Base-by-base conservation (phyloP, 1,139 yeast species). In the Hemisphaericaspora xylanilytica region DNA sequence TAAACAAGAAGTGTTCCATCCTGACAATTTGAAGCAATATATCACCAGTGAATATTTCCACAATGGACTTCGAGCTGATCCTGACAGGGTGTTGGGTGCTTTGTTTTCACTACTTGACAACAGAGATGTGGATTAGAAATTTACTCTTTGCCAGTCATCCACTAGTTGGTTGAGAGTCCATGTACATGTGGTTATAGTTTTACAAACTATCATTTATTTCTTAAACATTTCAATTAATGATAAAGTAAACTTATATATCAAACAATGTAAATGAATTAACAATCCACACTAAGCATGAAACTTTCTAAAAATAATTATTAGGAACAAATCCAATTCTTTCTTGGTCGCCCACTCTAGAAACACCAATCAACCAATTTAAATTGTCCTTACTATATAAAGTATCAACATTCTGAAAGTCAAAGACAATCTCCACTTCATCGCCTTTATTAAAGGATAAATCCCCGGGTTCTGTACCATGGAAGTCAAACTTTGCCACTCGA, bases 31-130 rank as follows among this genome's bases (percentile, higher is more conserved):
- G 46, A 61, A 66, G 49, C 69, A 64, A 39, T 70, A 60, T 47
- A 61, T 75, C 11, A 71, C 80, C 17, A 73, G 71, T 48, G 79
- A 76, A 43, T 70, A 58, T 40, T 74, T 78, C 55, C 83, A 78
- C 49, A 68, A 73, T 45, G 83, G 82, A 1, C 44, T 75, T 13
- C 55, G 78, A 26, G 67, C 67, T 1, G 64, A 68, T 41, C 64
- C 79, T 1, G 63, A 59, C 13, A 57, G 53, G 28, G 68, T 77
- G 1, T 51, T 76, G 43, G 70, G 67, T 1, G 53, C 62, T 10
- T 57, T 76, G 39, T 68, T 73, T 50, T 52, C 47, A 15, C 52
- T 76, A 28, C 50, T 75, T 13, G 70, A 69, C n/a, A 49, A 56
- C 9, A 31, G 28, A 8, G 80, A 74, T 30, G 58, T 70, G 16